These are phyloP conservation scores for Zymoseptoria tritici DNA, from an alignment of 2,329 filamentous ascomycete species.

Conservation along the genomic window DNA sequence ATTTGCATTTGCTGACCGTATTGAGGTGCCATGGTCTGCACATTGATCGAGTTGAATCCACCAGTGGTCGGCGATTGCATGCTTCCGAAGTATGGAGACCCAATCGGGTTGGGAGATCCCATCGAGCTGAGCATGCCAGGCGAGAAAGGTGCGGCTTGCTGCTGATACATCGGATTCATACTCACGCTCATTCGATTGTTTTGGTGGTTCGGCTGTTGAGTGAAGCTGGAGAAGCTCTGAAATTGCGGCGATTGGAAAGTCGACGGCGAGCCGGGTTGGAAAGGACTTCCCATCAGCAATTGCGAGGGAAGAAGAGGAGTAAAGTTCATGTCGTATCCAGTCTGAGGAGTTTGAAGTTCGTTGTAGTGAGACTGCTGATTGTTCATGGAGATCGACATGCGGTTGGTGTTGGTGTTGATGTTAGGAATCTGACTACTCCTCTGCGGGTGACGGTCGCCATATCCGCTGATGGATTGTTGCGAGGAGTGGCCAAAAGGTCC, in stretches of 20 bases:
- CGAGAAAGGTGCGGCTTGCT: conserved; percentile 59
- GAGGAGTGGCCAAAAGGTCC: conserved; percentile 78
- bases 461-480: conserved; percentile 61
- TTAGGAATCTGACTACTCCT: conserved; percentile 73
- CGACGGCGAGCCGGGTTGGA: conserved; percentile 87
- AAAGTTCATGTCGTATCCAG: conserved; percentile 96
- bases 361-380: conserved; percentile 30
- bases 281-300: conserved; percentile 88
- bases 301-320: conserved; percentile 92
- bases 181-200: conserved; percentile 50
- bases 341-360: conserved; percentile 80
- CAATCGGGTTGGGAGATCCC: conserved; percentile 77
- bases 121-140: conserved; percentile 78
- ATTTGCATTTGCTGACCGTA: conserved; percentile 46
- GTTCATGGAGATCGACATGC: conserved; percentile 44
- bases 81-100: conserved; percentile 69
- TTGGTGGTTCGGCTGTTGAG: conserved; percentile 48
- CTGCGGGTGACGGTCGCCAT: conserved; percentile 78
- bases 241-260: conserved; percentile 90
- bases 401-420: conserved; percentile 71
- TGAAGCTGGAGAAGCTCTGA: conserved; percentile 71
- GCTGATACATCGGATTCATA: conserved; percentile 66
- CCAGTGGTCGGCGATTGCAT: conserved; percentile 76
- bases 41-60: conserved; percentile 58
- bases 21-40: conserved; percentile 23